Evolutionary conservation across 345 rosid species (phyloP).

Genomic region (Isatis tinctoria): DNA sequence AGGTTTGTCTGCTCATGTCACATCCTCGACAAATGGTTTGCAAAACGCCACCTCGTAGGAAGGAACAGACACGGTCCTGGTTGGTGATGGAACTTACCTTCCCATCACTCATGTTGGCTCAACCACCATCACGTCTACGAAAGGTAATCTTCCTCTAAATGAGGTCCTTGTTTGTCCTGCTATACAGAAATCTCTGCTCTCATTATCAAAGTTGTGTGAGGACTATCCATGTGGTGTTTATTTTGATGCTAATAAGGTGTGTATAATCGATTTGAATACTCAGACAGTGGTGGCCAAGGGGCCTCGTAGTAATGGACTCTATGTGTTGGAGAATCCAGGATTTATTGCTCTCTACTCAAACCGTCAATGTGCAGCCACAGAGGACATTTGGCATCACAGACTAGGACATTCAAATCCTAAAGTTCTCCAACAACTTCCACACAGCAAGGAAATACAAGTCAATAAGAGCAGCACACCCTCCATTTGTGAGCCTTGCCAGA

Average conservation of each 20-base stretch:
- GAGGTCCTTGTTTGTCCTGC: not conserved
- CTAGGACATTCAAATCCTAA: not conserved
- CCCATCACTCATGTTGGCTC: not conserved
- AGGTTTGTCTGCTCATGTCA: not conserved
- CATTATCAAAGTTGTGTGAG: not conserved
- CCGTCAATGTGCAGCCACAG: not conserved
- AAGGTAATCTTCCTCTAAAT: not conserved
- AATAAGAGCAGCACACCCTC: not conserved
- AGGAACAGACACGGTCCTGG: not conserved
- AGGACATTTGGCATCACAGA: not conserved
- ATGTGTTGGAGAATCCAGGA: not conserved
- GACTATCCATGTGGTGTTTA: not conserved
- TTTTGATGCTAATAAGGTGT: not conserved
- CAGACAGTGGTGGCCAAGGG: not conserved
- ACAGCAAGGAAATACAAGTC: not conserved
- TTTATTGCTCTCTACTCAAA: not conserved
- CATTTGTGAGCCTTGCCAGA: not conserved
- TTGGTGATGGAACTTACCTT: not conserved
- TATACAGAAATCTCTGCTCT: not conserved
- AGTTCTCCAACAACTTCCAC: not conserved
- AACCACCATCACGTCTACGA: not conserved
- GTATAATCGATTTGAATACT: not conserved
- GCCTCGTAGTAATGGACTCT: not conserved
- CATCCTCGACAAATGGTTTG: not conserved
- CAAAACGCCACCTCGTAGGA: not conserved